Evolutionary conservation across 2,329 filamentous ascomycete genomes (phyloP).

Genomic region (Aspergillus alliaceus): DNA sequence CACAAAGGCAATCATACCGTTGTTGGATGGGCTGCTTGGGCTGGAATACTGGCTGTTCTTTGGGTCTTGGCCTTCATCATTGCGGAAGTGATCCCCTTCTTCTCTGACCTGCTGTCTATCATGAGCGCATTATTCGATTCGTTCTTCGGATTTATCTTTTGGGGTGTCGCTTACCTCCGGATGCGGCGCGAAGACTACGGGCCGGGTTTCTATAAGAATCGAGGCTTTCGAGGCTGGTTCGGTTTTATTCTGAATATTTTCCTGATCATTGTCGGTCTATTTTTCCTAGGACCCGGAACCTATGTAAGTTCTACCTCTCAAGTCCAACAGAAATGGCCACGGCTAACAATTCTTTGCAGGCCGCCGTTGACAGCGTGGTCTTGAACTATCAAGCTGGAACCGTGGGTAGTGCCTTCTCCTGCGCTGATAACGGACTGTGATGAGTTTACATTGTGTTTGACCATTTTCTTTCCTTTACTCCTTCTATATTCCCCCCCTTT

Average conservation of each 20-base stretch:
- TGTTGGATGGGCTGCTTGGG: conserved; percentile 78
- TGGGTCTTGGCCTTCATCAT: conserved; percentile 94
- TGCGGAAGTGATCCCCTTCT: conserved; percentile 90
- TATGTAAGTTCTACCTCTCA: conserved; percentile 53
- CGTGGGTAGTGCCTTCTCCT: conserved; percentile 74
- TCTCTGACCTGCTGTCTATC: conserved; percentile 65
- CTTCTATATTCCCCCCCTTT: too few species aligned
- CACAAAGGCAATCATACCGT: conserved; percentile 82
- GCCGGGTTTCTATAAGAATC: conserved; percentile 39
- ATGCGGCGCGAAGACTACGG: conserved; percentile 45
- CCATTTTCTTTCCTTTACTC: conserved; percentile 3
- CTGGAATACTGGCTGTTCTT: conserved; percentile 60
- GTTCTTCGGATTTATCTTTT: conserved; percentile 84
- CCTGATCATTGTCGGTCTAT: conserved; percentile 73
- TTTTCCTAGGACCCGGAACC: conserved; percentile 79
- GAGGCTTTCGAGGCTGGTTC: conserved; percentile 45
- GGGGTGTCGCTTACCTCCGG: conserved; percentile 48
- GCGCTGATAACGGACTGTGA: conserved; percentile 52
- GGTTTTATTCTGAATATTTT: conserved; percentile 63
- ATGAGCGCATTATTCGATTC: conserved; percentile 80
- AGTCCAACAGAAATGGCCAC: conserved; percentile 39
- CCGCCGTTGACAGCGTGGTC: conserved; percentile 51
- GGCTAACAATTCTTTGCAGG: conserved; percentile 28
- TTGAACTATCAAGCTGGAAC: conserved; percentile 65
- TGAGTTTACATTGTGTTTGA: conserved; percentile 10